Conservation (phyloP, 164 flowering plant genomes). For the Stephania yunnanensis region DNA sequence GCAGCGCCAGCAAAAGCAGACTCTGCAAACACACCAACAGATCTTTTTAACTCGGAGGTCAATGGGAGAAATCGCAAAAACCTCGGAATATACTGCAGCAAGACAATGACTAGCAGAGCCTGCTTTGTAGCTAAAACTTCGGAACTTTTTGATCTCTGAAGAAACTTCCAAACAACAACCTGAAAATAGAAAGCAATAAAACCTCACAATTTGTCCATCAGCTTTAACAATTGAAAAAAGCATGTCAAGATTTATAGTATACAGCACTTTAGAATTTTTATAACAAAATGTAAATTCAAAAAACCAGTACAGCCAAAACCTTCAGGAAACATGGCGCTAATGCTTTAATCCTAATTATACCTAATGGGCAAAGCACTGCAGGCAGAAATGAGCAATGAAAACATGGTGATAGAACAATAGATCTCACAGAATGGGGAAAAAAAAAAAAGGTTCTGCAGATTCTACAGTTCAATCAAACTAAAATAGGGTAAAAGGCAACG, state of each 20-base stretch:
- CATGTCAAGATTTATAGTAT: not conserved
- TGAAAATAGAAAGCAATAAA: slow-evolving; percentile 26
- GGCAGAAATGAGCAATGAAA: not conserved
- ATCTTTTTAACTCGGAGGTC: slow-evolving; percentile 80
- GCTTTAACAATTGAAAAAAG: slow-evolving; percentile 1
- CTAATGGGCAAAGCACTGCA: not conserved
- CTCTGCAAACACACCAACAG: slow-evolving; percentile 93
- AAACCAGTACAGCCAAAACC: not conserved
- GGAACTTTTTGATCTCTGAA: slow-evolving; percentile 55
- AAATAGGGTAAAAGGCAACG: not conserved
- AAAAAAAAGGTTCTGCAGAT: not conserved
- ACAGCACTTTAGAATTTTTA: not conserved
- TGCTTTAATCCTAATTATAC: not conserved
- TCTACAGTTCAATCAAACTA: not conserved
- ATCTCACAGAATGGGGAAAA: not conserved
- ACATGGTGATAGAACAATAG: not conserved
- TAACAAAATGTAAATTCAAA: not conserved
- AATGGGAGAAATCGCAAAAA: slow-evolving; percentile 65
- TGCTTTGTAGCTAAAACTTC: slow-evolving; percentile 70
- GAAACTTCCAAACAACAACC: slow-evolving; percentile 81
- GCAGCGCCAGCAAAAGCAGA: slow-evolving; percentile 99
- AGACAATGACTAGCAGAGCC: slow-evolving; percentile 64
- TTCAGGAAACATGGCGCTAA: not conserved
- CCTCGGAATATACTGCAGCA: slow-evolving; percentile 84
- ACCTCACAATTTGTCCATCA: not conserved